Percentiles rank a stretch among this genome's conserved stretches.
Conservation (phyloP, 192 early-diverging fungal species). For the Coemansia sp. region DNA sequence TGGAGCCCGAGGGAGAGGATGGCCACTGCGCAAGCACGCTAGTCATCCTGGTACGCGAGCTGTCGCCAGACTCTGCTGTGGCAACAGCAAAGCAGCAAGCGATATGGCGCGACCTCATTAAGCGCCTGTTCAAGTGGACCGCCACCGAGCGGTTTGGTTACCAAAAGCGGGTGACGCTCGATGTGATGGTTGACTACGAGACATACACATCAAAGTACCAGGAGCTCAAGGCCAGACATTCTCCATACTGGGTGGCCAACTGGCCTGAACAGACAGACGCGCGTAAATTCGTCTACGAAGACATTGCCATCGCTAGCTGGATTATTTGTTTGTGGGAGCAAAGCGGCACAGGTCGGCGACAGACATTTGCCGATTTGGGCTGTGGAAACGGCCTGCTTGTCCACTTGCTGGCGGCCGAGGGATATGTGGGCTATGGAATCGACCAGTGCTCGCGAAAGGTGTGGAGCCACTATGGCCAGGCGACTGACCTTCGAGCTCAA, state of each 20-base stretch:
- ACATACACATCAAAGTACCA: conserved; percentile 61
- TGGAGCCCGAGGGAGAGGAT: background rate
- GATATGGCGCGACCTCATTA: conserved; percentile 59
- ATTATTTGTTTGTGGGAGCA: conserved; percentile 70
- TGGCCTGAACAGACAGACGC: conserved; percentile 86
- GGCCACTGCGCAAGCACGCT: background rate
- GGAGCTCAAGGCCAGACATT: conserved; percentile 65
- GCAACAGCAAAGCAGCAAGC: conserved; percentile 54
- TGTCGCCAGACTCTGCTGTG: conserved; percentile 6
- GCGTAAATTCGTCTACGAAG: conserved; percentile 80
- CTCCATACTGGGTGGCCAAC: conserved; percentile 57
- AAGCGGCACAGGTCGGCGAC: conserved; percentile 10
- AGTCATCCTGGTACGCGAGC: conserved; percentile 21
- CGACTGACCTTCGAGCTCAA: conserved; percentile 50
- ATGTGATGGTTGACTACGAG: conserved; percentile 67
- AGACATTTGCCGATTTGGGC: conserved; percentile 75
- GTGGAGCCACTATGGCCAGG: conserved; percentile 58
- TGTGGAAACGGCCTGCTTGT: conserved; percentile 85
- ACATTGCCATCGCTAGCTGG: conserved; percentile 81
- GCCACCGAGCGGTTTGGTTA: conserved; percentile 68
- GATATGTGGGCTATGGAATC: conserved; percentile 67
- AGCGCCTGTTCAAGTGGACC: conserved; percentile 69
- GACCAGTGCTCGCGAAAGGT: conserved; percentile 72
- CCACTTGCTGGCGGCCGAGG: conserved; percentile 65
- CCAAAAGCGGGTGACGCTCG: conserved; percentile 63